Conservation (phyloP, 1,284 basidiomycete genomes). For the Stygiomarasmius scandens region DNA sequence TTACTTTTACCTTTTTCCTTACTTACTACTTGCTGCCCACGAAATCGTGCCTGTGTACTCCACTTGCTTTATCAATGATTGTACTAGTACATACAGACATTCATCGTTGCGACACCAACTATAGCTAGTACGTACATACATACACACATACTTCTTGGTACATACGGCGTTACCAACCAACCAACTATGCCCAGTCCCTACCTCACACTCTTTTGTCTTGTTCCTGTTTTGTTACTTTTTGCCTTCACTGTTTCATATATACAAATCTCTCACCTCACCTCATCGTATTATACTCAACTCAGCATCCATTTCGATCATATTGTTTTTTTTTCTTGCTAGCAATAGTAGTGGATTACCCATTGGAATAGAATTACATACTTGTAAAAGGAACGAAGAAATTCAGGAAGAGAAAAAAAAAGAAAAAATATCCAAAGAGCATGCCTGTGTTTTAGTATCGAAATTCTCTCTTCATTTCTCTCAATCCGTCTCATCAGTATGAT, state of each 20-base stretch:
- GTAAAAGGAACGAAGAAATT: neutral
- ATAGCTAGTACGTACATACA: neutral
- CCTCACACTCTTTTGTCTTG: neutral
- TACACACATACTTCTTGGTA: neutral
- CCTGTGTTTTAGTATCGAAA: neutral
- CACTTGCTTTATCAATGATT: neutral
- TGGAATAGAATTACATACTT: slow-evolving; percentile 5
- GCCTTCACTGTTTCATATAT: neutral
- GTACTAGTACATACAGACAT: too few species aligned
- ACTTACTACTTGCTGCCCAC: neutral
- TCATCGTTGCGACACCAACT: neutral
- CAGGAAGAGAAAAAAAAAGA: neutral
- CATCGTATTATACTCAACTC: neutral
- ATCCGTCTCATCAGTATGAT: slow-evolving; percentile 80
- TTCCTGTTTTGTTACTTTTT: neutral
- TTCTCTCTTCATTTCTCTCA: slow-evolving; percentile 31
- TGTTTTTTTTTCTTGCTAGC: slow-evolving; percentile 1
- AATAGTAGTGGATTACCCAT: neutral
- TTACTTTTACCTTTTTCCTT: neutral
- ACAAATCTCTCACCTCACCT: neutral
- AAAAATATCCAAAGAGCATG: neutral
- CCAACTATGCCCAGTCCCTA: neutral
- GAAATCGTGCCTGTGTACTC: too few species aligned
- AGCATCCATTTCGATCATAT: neutral
- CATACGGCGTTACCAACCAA: neutral